Conservation (phyloP, 2,329 filamentous ascomycete species). For the Neonectria hederae region DNA sequence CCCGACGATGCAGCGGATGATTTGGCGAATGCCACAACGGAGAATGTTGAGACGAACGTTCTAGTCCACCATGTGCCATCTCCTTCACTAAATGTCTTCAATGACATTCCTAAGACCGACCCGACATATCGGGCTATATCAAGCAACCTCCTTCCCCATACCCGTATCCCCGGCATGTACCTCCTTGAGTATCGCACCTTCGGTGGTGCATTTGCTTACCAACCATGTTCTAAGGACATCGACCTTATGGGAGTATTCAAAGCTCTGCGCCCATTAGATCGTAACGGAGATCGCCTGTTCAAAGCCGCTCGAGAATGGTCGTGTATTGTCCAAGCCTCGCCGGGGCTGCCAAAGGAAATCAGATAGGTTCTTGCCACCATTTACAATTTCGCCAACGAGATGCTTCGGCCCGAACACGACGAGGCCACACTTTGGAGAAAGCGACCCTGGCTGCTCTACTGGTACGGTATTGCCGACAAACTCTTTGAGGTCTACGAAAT, state of each 20-base stretch:
- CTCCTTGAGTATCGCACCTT: constrained; percentile 44
- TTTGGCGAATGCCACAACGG: not conserved
- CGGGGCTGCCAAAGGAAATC: constrained; percentile 41
- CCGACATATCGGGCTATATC: constrained; percentile 36
- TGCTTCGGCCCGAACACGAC: constrained; percentile 33
- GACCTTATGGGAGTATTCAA: constrained; percentile 35
- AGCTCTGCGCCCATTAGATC: constrained; percentile 34
- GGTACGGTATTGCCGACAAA: constrained; percentile 40
- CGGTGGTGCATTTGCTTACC: constrained; percentile 38
- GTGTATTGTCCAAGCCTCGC: constrained; percentile 40
- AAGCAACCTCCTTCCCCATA: constrained; percentile 37
- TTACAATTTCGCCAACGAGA: constrained; percentile 45
- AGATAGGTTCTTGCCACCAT: constrained; percentile 46
- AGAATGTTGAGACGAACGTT: not conserved
- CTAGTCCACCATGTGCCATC: not conserved
- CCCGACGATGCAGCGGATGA: not conserved
- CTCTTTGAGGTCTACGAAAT: constrained; percentile 36
- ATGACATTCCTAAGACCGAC: constrained; percentile 38
- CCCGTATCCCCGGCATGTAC: constrained; percentile 29
- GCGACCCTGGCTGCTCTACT: constrained; percentile 44
- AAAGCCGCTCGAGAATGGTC: constrained; percentile 45
- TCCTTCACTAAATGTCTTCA: constrained; percentile 1
- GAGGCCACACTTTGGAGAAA: constrained; percentile 35
- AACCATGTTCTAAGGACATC: constrained; percentile 43
- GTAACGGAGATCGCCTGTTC: constrained; percentile 39